These are phyloP conservation scores for Colletotrichum euphorbiae DNA, from an alignment of 2,329 filamentous ascomycete species.

Conservation along the genomic window DNA sequence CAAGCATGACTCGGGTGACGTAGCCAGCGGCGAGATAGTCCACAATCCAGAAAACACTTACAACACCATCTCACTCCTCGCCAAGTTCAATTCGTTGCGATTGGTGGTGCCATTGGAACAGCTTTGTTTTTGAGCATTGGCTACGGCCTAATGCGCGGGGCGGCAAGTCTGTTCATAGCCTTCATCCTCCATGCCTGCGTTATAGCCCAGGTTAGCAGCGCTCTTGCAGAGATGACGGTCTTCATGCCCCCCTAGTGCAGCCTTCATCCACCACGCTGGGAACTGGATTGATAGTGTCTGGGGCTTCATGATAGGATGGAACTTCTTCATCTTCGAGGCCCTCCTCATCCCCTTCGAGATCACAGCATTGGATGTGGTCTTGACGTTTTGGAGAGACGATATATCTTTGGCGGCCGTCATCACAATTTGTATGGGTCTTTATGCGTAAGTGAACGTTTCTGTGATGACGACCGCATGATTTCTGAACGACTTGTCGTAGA, in stretches of 20 bases:
- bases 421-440: conserved; percentile 21
- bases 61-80: conserved; percentile 15
- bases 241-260: conserved; percentile 53
- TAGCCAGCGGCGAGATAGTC: not conserved
- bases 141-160: conserved; percentile 3
- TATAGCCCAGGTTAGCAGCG: conserved; percentile 57
- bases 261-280: conserved; percentile 61
- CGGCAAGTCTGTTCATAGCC: conserved; percentile 10
- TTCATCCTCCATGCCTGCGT: conserved; percentile 23
- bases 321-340: conserved; percentile 63
- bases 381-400: conserved; percentile 52
- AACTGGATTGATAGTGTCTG: conserved; percentile 63
- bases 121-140: conserved; percentile 17
- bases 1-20: not conserved
- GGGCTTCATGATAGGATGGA: conserved; percentile 61
- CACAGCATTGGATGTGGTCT: conserved; percentile 54
- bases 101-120: conserved; percentile 21
- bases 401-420: conserved; percentile 43
- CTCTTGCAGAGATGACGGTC: conserved; percentile 37
- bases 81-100: conserved; percentile 7
- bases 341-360: conserved; percentile 65
- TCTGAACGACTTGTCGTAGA: not conserved
- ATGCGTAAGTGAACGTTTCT: not conserved
- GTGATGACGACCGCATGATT: not conserved
- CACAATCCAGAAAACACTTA: not conserved